These are phyloP conservation scores for Plicaturopsis crispa DNA, from an alignment of 768 basidiomycete species.

Conservation along the genomic window DNA sequence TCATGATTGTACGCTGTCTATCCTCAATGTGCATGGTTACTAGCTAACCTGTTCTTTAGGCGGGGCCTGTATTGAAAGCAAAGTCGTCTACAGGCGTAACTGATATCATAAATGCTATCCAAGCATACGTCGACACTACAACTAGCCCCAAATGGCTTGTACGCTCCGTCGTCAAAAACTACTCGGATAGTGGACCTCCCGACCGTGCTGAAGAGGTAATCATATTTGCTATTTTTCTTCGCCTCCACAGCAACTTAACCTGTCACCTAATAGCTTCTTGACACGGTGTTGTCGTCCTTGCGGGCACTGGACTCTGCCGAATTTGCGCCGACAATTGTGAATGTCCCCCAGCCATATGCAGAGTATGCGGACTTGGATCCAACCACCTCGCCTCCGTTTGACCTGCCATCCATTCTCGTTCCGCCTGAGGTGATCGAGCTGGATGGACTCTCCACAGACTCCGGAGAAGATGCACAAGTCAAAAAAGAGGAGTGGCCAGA, in stretches of 20 bases:
- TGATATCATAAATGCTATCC: constrained; percentile 67
- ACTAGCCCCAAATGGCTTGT: constrained; percentile 53
- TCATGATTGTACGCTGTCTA: constrained; percentile 51
- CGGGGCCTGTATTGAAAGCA: constrained; percentile 59
- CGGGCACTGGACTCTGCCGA: constrained; percentile 51
- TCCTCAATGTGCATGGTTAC: neutral
- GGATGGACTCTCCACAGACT: constrained; percentile 60
- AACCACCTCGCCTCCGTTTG: constrained; percentile 40
- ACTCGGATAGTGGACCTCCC: constrained; percentile 30
- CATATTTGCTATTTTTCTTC: constrained; percentile 5
- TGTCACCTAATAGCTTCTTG: constrained; percentile 52
- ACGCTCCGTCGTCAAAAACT: constrained; percentile 51
- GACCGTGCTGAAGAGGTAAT: constrained; percentile 60
- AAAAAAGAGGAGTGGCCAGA: constrained; percentile 83
- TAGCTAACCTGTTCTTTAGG: constrained; percentile 23
- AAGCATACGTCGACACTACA: constrained; percentile 59
- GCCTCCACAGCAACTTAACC: constrained; percentile 1
- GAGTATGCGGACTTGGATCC: constrained; percentile 36
- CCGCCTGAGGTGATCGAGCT: constrained; percentile 85
- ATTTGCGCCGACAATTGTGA: constrained; percentile 48
- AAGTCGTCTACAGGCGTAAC: constrained; percentile 49
- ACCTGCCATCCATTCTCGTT: constrained; percentile 72
- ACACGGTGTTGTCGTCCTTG: constrained; percentile 57
- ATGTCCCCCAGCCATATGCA: constrained; percentile 61
- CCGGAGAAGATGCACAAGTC: constrained; percentile 62